phyloP scores from a whole-genome alignment of 306 rosid genomes.

The Gynostemma pentaphyllum region DNA sequence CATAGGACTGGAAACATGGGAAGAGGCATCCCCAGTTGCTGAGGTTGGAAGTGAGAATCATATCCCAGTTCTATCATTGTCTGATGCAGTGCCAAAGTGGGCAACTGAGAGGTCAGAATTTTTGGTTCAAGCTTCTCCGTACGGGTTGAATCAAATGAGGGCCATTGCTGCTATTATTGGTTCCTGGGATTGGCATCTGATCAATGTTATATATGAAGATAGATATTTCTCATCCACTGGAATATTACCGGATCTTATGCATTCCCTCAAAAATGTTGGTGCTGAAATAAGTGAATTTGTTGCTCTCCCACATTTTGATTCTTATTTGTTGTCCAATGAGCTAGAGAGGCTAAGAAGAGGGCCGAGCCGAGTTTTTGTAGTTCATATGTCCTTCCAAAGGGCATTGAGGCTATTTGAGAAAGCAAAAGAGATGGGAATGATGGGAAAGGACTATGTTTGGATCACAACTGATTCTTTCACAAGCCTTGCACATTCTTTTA shows the following conservation, averaged over 20 bases:
- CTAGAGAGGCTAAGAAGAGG: slow-evolving; percentile 27
- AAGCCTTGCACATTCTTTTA: slow-evolving; percentile 33
- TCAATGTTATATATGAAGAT: slow-evolving; percentile 33
- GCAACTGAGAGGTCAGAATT: slow-evolving; percentile 27
- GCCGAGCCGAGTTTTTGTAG: slow-evolving; percentile 32
- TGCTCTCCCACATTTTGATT: slow-evolving; percentile 22
- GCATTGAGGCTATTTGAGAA: slow-evolving; percentile 21
- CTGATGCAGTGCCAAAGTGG: slow-evolving; percentile 32
- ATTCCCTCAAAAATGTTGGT: slow-evolving; percentile 17
- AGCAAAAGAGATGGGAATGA: slow-evolving; percentile 33
- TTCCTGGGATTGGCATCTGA: slow-evolving; percentile 31
- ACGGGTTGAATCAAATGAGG: slow-evolving; percentile 22
- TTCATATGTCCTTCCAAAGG: slow-evolving; percentile 23
- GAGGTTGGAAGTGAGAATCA: slow-evolving; percentile 16
- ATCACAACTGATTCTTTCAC: slow-evolving; percentile 39
- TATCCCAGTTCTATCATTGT: slow-evolving; percentile 27
- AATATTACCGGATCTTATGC: slow-evolving; percentile 23
- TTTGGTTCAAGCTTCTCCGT: slow-evolving; percentile 25
- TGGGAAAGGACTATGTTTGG: slow-evolving; percentile 41
- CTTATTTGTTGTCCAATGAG: slow-evolving; percentile 21
- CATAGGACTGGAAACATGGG: slow-evolving; percentile 37
- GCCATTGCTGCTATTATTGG: slow-evolving; percentile 34
- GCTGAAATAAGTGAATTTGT: slow-evolving; percentile 15
- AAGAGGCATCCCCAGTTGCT: slow-evolving; percentile 26
- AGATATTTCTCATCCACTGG: slow-evolving; percentile 17